A percentile compares a stretch with the other conserved stretches of the same genome.
These are phyloP conservation scores for Cylindrotheca fusiformis DNA, from an alignment of 108 stramenopile species.

Conservation along the genomic window DNA sequence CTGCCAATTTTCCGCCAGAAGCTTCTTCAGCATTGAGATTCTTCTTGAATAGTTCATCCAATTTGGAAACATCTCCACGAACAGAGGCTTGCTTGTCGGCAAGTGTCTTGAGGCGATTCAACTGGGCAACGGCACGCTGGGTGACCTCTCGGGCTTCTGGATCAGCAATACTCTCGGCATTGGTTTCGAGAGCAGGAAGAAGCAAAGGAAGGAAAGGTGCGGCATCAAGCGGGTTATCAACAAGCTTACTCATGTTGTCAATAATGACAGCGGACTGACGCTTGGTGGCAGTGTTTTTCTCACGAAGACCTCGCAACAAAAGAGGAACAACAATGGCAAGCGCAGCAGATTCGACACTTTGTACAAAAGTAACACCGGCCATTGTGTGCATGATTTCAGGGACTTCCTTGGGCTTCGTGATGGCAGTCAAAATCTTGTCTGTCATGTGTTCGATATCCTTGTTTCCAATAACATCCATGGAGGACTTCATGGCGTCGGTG, in stretches of 20 bases:
- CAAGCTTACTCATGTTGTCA: slow-evolving; percentile 98
- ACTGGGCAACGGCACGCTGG: slow-evolving; percentile 82
- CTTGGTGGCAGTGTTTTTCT: slow-evolving; percentile 91
- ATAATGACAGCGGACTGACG: slow-evolving; percentile 98
- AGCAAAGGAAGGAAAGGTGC: slow-evolving; percentile 96
- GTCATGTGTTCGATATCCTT: slow-evolving; percentile 99
- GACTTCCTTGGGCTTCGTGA: slow-evolving; percentile 94
- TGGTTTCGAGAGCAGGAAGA: slow-evolving; percentile 92
- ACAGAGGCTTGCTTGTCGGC: slow-evolving; percentile 79
- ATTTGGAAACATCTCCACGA: slow-evolving; percentile 83
- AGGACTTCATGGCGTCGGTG: slow-evolving; percentile 85
- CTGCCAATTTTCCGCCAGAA: slow-evolving; percentile 44
- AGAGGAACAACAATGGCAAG: slow-evolving; percentile 99
- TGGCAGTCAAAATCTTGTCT: slow-evolving; percentile 87
- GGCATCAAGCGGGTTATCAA: slow-evolving; percentile 93
- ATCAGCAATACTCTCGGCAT: slow-evolving; percentile 94
- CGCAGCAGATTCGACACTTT: slow-evolving; percentile 96
- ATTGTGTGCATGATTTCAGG: slow-evolving; percentile 96
- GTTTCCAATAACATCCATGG: slow-evolving; percentile 96
- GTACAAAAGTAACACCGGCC: slow-evolving; percentile 97
- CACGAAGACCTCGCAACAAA: slow-evolving; percentile 93
- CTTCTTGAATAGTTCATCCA: slow-evolving; percentile 66
- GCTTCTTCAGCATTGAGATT: slow-evolving; percentile 49
- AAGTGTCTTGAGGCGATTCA: slow-evolving; percentile 80
- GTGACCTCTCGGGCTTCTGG: slow-evolving; percentile 92